Evolutionary conservation across 805 yeast genomes (phyloP).

Genomic region (Saccharomycopsis malanga): DNA sequence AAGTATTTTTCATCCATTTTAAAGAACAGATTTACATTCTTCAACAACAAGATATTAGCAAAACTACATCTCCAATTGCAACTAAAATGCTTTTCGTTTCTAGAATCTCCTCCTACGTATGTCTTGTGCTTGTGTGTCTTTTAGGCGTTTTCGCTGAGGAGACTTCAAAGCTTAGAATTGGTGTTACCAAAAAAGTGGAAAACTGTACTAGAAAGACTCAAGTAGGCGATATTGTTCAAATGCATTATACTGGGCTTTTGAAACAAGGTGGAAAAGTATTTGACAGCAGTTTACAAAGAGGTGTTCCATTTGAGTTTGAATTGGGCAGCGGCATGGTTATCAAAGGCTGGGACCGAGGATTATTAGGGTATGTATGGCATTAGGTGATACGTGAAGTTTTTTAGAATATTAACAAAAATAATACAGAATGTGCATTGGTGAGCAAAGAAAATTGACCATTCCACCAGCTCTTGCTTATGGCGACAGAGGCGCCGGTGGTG

Average conservation of each 20-base stretch:
- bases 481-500: conserved; percentile 62
- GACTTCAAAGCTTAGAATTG: conserved; percentile 24
- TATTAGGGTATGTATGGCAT: conserved; percentile 29
- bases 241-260: conserved; percentile 74
- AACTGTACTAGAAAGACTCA: conserved; percentile 53
- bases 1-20: too few species aligned
- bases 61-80: too few species aligned
- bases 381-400: not conserved
- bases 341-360: conserved; percentile 86
- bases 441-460: conserved; percentile 68
- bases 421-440: conserved; percentile 73
- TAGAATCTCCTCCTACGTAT: too few species aligned
- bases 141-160: conserved; percentile 5
- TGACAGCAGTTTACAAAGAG: conserved; percentile 64
- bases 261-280: conserved; percentile 58
- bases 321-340: conserved; percentile 79
- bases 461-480: conserved; percentile 82
- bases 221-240: conserved; percentile 60
- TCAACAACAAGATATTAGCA: too few species aligned
- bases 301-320: conserved; percentile 60
- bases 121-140: too few species aligned
- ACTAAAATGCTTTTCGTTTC: too few species aligned
- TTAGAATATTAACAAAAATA: not conserved
- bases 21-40: too few species aligned
- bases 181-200: conserved; percentile 40